A percentile compares a stretch with the other conserved stretches of the same genome.
phyloP scores from a whole-genome alignment of 441 rosid species.

The Brassica hybrid region DNA sequence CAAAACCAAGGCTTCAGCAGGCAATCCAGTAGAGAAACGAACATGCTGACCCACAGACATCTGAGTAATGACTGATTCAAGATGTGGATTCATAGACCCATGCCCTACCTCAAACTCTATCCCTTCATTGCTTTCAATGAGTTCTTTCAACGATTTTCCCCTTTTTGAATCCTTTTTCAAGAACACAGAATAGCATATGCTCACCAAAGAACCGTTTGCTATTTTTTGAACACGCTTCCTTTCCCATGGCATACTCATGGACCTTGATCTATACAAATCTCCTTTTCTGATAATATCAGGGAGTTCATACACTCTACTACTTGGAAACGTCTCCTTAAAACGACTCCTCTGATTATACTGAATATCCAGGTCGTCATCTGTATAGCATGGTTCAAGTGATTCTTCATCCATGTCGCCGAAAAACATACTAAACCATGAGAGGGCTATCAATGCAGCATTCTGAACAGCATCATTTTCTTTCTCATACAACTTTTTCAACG shows the following conservation, averaged over 20 bases:
- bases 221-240: background rate
- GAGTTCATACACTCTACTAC: background rate
- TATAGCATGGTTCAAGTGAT: constrained; percentile 46
- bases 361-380: constrained; percentile 45
- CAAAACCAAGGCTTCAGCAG: background rate
- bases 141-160: background rate
- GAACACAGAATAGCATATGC: background rate
- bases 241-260: background rate
- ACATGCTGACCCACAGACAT: background rate
- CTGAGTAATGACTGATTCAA: constrained; percentile 3
- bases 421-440: constrained; percentile 66
- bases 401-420: constrained; percentile 53
- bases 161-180: background rate
- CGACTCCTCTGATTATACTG: background rate
- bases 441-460: constrained; percentile 64
- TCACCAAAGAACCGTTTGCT: constrained; percentile 3
- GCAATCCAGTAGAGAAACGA: constrained; percentile 5
- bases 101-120: constrained; percentile 8
- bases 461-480: constrained; percentile 71
- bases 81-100: constrained; percentile 11
- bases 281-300: background rate
- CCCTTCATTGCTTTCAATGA: constrained; percentile 4
- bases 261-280: background rate
- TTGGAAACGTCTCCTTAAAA: background rate
- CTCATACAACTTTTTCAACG: constrained; percentile 55